Evolutionary conservation across 495 filamentous ascomycete genomes (phyloP).

Genomic region (Penicilliopsis zonata): DNA sequence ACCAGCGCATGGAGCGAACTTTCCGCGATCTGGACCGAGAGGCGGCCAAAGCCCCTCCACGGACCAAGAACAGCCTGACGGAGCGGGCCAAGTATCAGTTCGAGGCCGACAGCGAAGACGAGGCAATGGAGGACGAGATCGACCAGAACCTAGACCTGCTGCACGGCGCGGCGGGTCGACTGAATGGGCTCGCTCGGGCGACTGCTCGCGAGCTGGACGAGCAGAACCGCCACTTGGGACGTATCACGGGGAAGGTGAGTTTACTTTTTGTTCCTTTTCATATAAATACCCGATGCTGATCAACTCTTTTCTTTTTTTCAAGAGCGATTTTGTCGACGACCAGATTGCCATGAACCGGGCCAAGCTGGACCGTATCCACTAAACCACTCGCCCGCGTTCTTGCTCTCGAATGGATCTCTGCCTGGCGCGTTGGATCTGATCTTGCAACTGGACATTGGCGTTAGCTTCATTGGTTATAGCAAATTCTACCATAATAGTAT

Average conservation of each 20-base stretch:
- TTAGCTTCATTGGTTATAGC: too few relatives aligned
- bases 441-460: too few relatives aligned
- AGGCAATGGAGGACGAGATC: constrained; percentile 65
- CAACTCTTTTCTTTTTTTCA: constrained; percentile 15
- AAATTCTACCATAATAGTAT: too few relatives aligned
- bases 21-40: constrained; percentile 41
- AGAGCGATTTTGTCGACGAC: constrained; percentile 62
- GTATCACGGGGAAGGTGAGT: constrained; percentile 58
- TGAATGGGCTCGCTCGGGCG: constrained; percentile 57
- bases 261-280: neutral
- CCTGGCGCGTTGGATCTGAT: too few relatives aligned
- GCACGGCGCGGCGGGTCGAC: constrained; percentile 42
- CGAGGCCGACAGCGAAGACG: constrained; percentile 64
- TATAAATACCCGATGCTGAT: neutral
- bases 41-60: constrained; percentile 20
- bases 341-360: constrained; percentile 57
- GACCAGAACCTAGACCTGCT: constrained; percentile 51
- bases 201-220: constrained; percentile 63
- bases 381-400: too few relatives aligned
- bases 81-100: constrained; percentile 71
- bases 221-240: constrained; percentile 63
- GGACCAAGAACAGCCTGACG: constrained; percentile 41
- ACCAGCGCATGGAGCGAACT: constrained; percentile 47
- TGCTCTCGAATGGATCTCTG: too few relatives aligned
- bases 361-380: constrained; percentile 50